Percentiles rank a stretch among this genome's conserved stretches.
phyloP scores from a whole-genome alignment of 305 asterid species.

The Fraxinus sp. region DNA sequence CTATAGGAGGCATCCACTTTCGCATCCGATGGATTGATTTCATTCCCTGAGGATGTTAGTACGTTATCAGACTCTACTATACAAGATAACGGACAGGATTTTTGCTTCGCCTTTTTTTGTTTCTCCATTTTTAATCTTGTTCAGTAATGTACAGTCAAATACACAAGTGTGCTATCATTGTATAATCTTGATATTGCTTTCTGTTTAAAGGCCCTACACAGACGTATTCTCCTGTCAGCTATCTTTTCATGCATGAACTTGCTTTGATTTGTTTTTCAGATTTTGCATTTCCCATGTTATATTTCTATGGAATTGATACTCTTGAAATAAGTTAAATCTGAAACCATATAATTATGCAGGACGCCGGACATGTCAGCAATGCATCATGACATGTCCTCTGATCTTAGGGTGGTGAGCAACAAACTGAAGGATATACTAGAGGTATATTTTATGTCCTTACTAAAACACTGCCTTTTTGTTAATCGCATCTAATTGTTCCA shows the following conservation, averaged over 20 bases:
- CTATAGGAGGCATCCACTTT: background rate
- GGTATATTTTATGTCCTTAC: conserved; percentile 38
- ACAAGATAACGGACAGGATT: background rate
- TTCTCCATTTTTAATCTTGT: background rate
- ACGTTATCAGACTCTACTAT: background rate
- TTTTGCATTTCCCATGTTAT: background rate
- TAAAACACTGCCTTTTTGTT: background rate
- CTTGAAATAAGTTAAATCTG: background rate
- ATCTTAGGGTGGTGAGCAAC: conserved; percentile 60
- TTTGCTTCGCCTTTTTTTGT: background rate
- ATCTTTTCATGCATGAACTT: background rate
- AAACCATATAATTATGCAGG: conserved; percentile 42
- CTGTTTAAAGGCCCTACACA: background rate
- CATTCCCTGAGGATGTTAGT: background rate
- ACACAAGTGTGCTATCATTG: background rate
- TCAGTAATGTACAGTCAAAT: background rate
- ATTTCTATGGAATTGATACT: background rate
- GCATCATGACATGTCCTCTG: conserved; percentile 81
- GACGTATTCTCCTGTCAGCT: background rate
- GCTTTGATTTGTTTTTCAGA: background rate
- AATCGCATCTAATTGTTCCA: background rate
- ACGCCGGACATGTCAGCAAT: conserved; percentile 91
- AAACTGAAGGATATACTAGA: conserved; percentile 59
- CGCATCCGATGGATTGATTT: background rate
- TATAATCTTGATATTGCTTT: background rate